phyloP scores from a whole-genome alignment of 305 asterid species.

The Ilex paraguariensis region DNA sequence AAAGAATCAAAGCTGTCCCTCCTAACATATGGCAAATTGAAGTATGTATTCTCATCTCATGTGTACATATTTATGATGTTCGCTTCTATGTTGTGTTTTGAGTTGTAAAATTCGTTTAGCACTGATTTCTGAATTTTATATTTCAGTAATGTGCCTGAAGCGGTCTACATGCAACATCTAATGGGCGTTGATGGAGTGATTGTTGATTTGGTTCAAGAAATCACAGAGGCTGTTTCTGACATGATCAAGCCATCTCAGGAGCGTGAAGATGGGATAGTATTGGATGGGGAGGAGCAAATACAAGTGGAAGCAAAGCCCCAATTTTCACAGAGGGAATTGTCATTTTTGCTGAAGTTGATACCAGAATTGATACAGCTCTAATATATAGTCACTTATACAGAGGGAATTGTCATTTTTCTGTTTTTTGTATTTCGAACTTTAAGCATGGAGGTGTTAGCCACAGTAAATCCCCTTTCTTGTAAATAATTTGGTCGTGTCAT shows the following conservation, averaged over 20 bases:
- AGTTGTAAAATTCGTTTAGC: not conserved
- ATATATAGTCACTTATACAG: too few species aligned
- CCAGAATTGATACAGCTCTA: constrained; percentile 48
- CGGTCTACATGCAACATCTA: constrained; percentile 78
- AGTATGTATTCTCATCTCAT: constrained; percentile 36
- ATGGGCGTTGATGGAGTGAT: constrained; percentile 95
- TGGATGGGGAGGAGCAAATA: constrained; percentile 35
- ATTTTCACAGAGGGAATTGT: constrained; percentile 71
- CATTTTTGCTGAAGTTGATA: constrained; percentile 71
- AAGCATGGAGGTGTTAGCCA: not conserved
- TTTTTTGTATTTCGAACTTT: not conserved
- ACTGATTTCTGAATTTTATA: not conserved
- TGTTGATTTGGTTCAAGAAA: constrained; percentile 70
- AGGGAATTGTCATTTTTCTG: constrained; percentile 11
- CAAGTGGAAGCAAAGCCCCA: constrained; percentile 38
- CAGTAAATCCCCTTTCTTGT: constrained; percentile 4
- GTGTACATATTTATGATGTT: not conserved
- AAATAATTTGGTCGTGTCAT: not conserved
- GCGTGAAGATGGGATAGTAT: constrained; percentile 5
- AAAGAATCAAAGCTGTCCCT: constrained; percentile 71
- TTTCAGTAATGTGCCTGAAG: constrained; percentile 73
- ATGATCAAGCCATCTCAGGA: constrained; percentile 43
- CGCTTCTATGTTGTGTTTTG: not conserved
- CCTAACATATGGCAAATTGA: constrained; percentile 76
- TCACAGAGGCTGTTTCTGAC: constrained; percentile 51